These are phyloP conservation scores for Xylariaceae sp. DNA, from an alignment of 2,329 filamentous ascomycete species.

Conservation along the genomic window DNA sequence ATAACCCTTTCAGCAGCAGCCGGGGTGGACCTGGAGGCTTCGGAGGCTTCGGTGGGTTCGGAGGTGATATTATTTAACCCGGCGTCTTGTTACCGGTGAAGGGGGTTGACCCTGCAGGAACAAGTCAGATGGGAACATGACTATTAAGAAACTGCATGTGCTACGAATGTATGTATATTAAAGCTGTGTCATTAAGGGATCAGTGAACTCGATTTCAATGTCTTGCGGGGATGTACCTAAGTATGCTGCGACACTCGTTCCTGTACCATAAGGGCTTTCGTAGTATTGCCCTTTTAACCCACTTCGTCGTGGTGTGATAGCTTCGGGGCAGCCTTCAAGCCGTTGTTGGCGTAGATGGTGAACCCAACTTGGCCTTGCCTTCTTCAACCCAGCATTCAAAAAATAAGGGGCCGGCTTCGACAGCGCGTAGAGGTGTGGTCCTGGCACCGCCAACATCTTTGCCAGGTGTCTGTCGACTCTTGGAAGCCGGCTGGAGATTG, in stretches of 20 bases:
- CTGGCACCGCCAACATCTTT: constrained; percentile 34
- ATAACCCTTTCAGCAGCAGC: constrained; percentile 35
- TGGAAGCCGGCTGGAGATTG: constrained; percentile 38
- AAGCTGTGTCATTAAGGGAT: constrained; percentile 9
- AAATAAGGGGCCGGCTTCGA: constrained; percentile 54
- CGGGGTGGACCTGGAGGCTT: constrained; percentile 31
- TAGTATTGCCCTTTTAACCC: no score
- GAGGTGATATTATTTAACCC: constrained; percentile 27
- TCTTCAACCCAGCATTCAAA: constrained; percentile 64
- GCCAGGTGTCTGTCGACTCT: constrained; percentile 27
- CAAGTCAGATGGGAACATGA: not conserved
- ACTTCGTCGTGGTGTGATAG: no score
- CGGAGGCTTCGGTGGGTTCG: constrained; percentile 24
- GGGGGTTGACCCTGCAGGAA: not conserved
- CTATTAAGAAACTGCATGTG: constrained; percentile 1
- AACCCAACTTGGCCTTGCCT: constrained; percentile 38
- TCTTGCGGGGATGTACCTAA: no score
- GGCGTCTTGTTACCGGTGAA: not conserved
- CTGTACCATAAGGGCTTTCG: no score
- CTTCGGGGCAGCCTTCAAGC: no score
- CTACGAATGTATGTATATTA: constrained; percentile 9
- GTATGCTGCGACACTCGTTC: not conserved
- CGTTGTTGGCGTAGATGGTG: constrained; percentile 11
- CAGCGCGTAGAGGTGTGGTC: constrained; percentile 47
- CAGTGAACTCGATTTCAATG: no score